These are phyloP conservation scores for Rhynchospora pubera DNA, from an alignment of 176 grass and related monocot genomes.

Conservation along the genomic window DNA sequence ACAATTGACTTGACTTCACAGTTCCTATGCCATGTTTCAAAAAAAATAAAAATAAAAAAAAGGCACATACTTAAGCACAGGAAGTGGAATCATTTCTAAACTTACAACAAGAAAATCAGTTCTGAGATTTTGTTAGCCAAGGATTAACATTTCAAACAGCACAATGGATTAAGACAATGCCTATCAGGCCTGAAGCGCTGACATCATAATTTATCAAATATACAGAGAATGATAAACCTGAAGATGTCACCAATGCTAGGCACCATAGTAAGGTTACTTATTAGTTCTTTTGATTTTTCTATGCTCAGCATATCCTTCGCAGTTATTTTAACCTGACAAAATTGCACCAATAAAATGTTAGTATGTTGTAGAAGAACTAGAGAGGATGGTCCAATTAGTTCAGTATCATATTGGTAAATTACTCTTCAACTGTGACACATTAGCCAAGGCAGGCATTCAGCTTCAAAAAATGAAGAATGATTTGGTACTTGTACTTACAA, in stretches of 20 bases:
- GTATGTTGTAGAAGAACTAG: conserved; percentile 17
- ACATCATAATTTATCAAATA: not conserved
- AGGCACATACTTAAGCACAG: not conserved
- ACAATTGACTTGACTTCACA: conserved; percentile 90
- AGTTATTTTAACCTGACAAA: conserved; percentile 87
- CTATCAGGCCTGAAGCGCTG: not conserved
- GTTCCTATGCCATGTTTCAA: conserved; percentile 38
- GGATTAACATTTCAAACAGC: not conserved
- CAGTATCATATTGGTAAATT: not conserved
- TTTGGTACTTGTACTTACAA: conserved; percentile 42
- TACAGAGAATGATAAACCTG: conserved; percentile 40
- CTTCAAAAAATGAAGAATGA: not conserved
- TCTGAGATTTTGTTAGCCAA: not conserved
- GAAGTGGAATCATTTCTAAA: not conserved
- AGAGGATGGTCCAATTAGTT: not conserved
- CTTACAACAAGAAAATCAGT: not conserved
- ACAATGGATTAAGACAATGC: conserved; percentile 2
- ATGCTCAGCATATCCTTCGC: conserved; percentile 68
- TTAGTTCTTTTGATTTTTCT: conserved; percentile 88
- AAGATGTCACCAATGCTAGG: conserved; percentile 91
- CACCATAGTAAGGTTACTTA: conserved; percentile 87
- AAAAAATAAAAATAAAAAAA: conserved; percentile 19
- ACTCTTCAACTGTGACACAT: not conserved
- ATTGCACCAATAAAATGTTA: conserved; percentile 23
- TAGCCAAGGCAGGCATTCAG: not conserved